These are phyloP conservation scores for Pyropia haitanensis DNA, from an alignment of 23 red algal genomes.

Conservation along the genomic window DNA sequence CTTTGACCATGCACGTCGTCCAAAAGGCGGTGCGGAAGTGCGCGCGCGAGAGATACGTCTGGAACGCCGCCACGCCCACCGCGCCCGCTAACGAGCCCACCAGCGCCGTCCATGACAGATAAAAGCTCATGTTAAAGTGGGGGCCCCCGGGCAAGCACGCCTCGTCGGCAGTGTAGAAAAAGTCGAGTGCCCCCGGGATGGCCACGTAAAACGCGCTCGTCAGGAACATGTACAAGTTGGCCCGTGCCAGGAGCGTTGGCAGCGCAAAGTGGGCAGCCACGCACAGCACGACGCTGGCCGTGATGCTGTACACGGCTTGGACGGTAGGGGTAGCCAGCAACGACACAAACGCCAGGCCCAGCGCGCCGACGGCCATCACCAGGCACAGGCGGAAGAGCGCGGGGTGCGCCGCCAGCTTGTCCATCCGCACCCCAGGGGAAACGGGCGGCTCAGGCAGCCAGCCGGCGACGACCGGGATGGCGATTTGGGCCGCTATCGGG, in stretches of 20 bases:
- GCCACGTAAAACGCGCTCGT: slow-evolving; percentile 50
- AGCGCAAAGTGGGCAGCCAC: slow-evolving; percentile 25
- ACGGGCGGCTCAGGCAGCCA: slow-evolving; percentile 58
- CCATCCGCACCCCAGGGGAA: slow-evolving; percentile 22
- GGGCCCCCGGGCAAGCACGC: slow-evolving; percentile 48
- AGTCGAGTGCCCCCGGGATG: slow-evolving; percentile 49
- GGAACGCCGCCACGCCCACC: slow-evolving; percentile 46
- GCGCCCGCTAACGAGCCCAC: slow-evolving; percentile 41
- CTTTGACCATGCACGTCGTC: slow-evolving; percentile 42
- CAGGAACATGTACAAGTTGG: slow-evolving; percentile 64
- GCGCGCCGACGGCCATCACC: slow-evolving; percentile 33
- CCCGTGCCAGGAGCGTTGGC: slow-evolving; percentile 26
- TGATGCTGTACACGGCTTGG: slow-evolving; percentile 19
- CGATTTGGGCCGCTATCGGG: slow-evolving; percentile 47
- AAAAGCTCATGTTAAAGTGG: slow-evolving; percentile 59
- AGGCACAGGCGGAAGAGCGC: slow-evolving; percentile 31
- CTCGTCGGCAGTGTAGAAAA: slow-evolving; percentile 32
- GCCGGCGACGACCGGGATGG: slow-evolving; percentile 24
- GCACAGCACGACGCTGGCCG: slow-evolving; percentile 13
- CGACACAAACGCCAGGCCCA: slow-evolving; percentile 22
- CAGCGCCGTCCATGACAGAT: slow-evolving; percentile 44
- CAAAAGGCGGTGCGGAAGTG: slow-evolving; percentile 56
- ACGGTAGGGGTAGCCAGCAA: slow-evolving; percentile 17
- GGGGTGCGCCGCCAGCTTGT: slow-evolving; percentile 35
- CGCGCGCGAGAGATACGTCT: slow-evolving; percentile 31